phyloP scores from a whole-genome alignment of 441 rosid species.

The Pelargonium hybrid region DNA sequence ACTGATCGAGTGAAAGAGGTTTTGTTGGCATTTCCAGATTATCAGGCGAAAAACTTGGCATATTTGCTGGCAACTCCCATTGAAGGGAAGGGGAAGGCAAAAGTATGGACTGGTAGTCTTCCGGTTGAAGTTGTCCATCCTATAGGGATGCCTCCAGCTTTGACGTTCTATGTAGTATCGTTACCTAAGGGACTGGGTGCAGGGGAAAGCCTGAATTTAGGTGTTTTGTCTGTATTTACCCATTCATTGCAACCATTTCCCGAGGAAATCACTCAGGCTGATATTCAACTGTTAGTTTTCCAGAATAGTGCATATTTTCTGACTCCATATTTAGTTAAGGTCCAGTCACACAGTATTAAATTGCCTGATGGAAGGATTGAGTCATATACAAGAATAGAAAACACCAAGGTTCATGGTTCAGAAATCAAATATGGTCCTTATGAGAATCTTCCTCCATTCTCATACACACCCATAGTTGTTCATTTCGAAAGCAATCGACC shows the following conservation, averaged over 20 bases:
- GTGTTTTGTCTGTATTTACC: constrained; percentile 55
- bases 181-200: constrained; percentile 46
- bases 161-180: constrained; percentile 46
- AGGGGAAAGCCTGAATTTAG: constrained; percentile 53
- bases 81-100: constrained; percentile 64
- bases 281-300: constrained; percentile 68
- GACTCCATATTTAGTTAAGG: constrained; percentile 61
- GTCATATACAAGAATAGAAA: constrained; percentile 64
- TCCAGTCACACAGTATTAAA: constrained; percentile 60
- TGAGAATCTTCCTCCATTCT: constrained; percentile 59
- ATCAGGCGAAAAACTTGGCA: constrained; percentile 56
- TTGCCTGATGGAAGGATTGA: constrained; percentile 65
- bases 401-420: constrained; percentile 47
- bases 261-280: constrained; percentile 77
- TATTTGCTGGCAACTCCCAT: constrained; percentile 37
- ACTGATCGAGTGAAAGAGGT: constrained; percentile 52
- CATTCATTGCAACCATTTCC: constrained; percentile 68
- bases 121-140: constrained; percentile 32
- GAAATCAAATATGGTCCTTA: constrained; percentile 91
- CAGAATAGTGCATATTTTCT: constrained; percentile 69
- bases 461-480: constrained; percentile 50
- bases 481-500: constrained; percentile 87
- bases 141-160: constrained; percentile 49
- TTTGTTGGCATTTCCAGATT: constrained; percentile 59
- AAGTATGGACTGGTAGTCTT: constrained; percentile 32